phyloP scores from a whole-genome alignment of 2,329 filamentous ascomycete genomes.

The Pyrenochaeta sp. region DNA sequence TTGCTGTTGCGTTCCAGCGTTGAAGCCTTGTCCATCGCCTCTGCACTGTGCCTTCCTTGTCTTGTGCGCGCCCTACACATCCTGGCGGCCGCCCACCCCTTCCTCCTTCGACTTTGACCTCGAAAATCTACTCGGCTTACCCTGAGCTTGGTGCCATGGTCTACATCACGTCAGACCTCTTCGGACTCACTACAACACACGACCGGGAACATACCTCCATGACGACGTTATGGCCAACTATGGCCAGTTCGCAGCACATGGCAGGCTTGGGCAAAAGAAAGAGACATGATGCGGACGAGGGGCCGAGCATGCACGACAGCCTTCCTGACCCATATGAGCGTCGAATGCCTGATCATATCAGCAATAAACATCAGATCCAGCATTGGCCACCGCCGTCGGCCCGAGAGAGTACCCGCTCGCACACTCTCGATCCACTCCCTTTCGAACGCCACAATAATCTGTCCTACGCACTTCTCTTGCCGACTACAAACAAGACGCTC shows the following conservation, averaged over 20 bases:
- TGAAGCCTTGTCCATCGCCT: conserved; percentile 1
- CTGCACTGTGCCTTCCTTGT: neutral
- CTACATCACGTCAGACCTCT: conserved; percentile 49
- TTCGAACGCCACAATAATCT: conserved; percentile 24
- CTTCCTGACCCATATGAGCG: neutral
- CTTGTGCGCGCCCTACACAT: conserved; percentile 7
- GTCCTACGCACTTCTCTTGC: conserved; percentile 13
- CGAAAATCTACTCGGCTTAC: no score
- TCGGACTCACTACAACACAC: conserved; percentile 30
- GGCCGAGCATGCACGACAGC: conserved; percentile 16
- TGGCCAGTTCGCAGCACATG: conserved; percentile 27
- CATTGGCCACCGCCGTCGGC: conserved; percentile 21
- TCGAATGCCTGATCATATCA: conserved; percentile 6
- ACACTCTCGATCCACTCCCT: conserved; percentile 18
- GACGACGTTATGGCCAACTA: conserved; percentile 23
- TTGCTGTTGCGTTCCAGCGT: neutral
- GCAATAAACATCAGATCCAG: conserved; percentile 9
- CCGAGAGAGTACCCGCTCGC: conserved; percentile 16
- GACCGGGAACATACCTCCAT: conserved; percentile 9
- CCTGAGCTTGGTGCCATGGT: conserved; percentile 32
- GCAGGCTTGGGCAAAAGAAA: conserved; percentile 44
- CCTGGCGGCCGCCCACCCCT: conserved; percentile 3
- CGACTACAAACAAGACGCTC: conserved; percentile 10
- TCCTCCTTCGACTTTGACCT: conserved; percentile 10
- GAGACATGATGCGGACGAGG: conserved; percentile 25